Evolutionary conservation across 805 yeast genomes (phyloP), one percentile per base, ranked within the genome.

Genomic region (Myxozyma udenii): DNA sequence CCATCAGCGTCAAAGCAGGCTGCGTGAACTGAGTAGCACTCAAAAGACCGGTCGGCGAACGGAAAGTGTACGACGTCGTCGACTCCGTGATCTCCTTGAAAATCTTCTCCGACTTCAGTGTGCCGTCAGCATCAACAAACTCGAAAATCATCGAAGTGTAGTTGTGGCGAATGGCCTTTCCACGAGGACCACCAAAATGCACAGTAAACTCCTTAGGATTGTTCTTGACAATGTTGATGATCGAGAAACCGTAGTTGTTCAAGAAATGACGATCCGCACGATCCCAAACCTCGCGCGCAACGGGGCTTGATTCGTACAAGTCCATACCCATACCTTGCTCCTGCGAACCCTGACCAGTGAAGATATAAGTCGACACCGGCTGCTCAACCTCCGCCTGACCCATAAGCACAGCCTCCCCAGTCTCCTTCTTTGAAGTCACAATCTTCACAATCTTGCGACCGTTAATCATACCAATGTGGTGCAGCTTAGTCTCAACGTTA

Each of bases 301-400:
- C 96, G 26, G 81, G 89, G 45, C 96, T 86, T 38, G 85, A 78
- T 61, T 83, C 83, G 72, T 93, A 93, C 68, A 93, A 79, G 71
- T 93, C 98, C 99, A 93, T 93, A 78, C 99, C 98, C 99, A 93
- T 93, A 70, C 97, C 97, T 77, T 95, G 98, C 73, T 95, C 98
- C 74, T 93, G 99, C 55, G 98, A 91, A 71, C 99, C 99, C 78
- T 93, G 99, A 68, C 98, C 99, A 61, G 99, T 93, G 75, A 95
- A 93, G 52, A 93, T 95, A 70, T 87, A 93, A 19, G 98, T 85
- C 40, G 98, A 87, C 48, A 84, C 85, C 30, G 99, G 98, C 75
- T 93, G 99, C 64, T 93, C 98, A 66, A 95, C 90, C 76, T 93
- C 98, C 50, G 99, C 99, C 75, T 88, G 95, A 74, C 98, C 99